A percentile compares a stretch with the other conserved stretches of the same genome.
These are phyloP conservation scores for Trichoderma endophyticum DNA, from an alignment of 2,329 filamentous ascomycete genomes.

Conservation along the genomic window DNA sequence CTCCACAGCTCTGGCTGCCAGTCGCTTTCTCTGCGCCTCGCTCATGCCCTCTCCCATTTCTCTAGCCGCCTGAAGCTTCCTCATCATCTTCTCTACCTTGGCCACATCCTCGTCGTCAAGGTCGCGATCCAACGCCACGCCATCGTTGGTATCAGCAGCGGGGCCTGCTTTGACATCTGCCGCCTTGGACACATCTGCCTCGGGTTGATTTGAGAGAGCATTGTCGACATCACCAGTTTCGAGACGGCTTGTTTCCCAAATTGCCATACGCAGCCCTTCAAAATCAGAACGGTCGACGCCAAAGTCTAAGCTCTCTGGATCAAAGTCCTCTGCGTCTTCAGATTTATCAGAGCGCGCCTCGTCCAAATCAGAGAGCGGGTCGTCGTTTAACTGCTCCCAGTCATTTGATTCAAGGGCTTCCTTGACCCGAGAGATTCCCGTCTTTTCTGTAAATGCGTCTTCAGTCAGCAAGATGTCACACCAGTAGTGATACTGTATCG, in stretches of 20 bases:
- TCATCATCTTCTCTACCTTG: slow-evolving; percentile 62
- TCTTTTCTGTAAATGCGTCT: slow-evolving; percentile 45
- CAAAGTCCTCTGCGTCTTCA: slow-evolving; percentile 35
- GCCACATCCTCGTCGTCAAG: slow-evolving; percentile 51
- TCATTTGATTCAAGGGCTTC: slow-evolving; percentile 66
- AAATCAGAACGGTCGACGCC: slow-evolving; percentile 53
- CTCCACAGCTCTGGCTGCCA: slow-evolving; percentile 59
- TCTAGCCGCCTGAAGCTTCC: slow-evolving; percentile 58
- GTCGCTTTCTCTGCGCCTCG: slow-evolving; percentile 57
- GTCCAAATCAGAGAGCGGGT: slow-evolving; percentile 30
- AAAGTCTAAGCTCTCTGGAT: slow-evolving; percentile 50
- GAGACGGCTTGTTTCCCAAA: slow-evolving; percentile 39
- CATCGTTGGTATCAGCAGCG: not conserved
- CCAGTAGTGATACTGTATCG: not conserved
- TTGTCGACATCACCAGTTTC: slow-evolving; percentile 28
- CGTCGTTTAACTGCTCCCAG: slow-evolving; percentile 46
- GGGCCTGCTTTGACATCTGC: slow-evolving; percentile 13
- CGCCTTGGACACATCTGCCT: not conserved
- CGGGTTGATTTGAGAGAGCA: slow-evolving; percentile 17
- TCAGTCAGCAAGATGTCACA: not conserved
- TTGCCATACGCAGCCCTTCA: slow-evolving; percentile 49
- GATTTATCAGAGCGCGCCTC: slow-evolving; percentile 28
- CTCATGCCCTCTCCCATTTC: slow-evolving; percentile 59
- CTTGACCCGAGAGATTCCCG: slow-evolving; percentile 54
- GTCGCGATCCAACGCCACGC: slow-evolving; percentile 26